phyloP scores from a whole-genome alignment of 371 early-diverging fungal genomes.

The Mucor plumbeus region DNA sequence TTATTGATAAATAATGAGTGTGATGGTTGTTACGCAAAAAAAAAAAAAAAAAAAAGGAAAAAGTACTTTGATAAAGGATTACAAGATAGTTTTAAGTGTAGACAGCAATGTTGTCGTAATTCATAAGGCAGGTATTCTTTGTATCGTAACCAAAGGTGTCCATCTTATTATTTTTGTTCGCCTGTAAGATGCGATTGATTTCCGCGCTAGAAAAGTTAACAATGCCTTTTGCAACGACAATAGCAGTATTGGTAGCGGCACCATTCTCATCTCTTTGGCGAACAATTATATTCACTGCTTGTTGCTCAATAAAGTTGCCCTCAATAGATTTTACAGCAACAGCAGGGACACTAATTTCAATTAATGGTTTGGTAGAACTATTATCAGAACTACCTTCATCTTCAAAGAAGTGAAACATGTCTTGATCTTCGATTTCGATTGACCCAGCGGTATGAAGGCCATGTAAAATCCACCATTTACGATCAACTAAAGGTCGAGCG shows the following conservation, averaged over 20 bases:
- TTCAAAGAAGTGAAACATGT: slow-evolving; percentile 10
- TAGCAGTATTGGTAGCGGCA: slow-evolving; percentile 26
- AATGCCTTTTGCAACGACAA: slow-evolving; percentile 89
- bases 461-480: slow-evolving; percentile 95
- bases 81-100: slow-evolving; percentile 36
- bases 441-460: slow-evolving; percentile 86
- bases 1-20: neutral
- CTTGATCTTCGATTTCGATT: slow-evolving; percentile 56
- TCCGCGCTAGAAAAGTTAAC: slow-evolving; percentile 89
- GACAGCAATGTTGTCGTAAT: slow-evolving; percentile 84
- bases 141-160: neutral
- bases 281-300: slow-evolving; percentile 75
- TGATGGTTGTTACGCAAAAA: neutral
- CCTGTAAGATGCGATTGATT: slow-evolving; percentile 66
- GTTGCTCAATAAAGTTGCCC: slow-evolving; percentile 85
- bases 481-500: slow-evolving; percentile 77
- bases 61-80: neutral
- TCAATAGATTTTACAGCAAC: slow-evolving; percentile 85
- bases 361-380: slow-evolving; percentile 32
- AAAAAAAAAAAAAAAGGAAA: too few relatives aligned
- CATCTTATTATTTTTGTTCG: neutral
- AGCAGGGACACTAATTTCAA: slow-evolving; percentile 71
- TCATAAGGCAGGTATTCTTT: slow-evolving; percentile 85
- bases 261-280: slow-evolving; percentile 29
- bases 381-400: slow-evolving; percentile 61